Base-by-base conservation (phyloP, 140 eudicot species). In the Erigeron philadelphicus region DNA sequence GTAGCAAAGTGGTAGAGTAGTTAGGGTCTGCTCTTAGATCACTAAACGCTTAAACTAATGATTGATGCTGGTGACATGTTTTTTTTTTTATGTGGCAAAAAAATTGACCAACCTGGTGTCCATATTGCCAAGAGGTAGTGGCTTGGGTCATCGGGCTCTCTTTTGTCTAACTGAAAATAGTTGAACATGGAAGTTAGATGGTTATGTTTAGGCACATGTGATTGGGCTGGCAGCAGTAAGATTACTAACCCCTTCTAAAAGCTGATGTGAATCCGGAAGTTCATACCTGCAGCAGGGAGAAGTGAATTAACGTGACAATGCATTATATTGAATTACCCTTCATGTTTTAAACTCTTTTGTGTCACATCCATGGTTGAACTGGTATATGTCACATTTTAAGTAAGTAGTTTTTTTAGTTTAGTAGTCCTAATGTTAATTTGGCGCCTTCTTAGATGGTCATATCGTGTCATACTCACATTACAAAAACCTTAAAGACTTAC, bases 91-190 rank as follows among this genome's bases (percentile, higher is more conserved):
- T 8, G 40, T 45, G 31, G 69, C 25, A 64, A 42, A 15, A 42
- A 48, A 49, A 7, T 61, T 61, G 0, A 69, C 78, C 46, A 77
- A 94, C 99, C 99, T 68, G 99, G 99, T 25, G 95, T 85, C 99
- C 99, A 94, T 80, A 94, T 89, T 43, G 99, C 99, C 21, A 94
- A 89, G 58, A 94, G 96, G 76, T 94, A 94, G 19, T 96, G 95
- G 74, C 97, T 84, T 31, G 99, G 97, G 75, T 94, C 99, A 81
- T 89, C 99, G 11, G 86, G 79, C 75, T 94, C 99, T 82, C 99
- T 82, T 75, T 73, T 80, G 50, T 94, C 95, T 85, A 87, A 58
- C 99, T 94, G 80, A 79, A 19, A 21, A 12, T 56, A 35, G 63
- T 50, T 71, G 25, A 77, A 66, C 8, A 15, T 15, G 25, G 9